Percentiles rank a stretch among this genome's conserved stretches.
Conservation (phyloP, 345 rosid species). For the Durio zibethinus region DNA sequence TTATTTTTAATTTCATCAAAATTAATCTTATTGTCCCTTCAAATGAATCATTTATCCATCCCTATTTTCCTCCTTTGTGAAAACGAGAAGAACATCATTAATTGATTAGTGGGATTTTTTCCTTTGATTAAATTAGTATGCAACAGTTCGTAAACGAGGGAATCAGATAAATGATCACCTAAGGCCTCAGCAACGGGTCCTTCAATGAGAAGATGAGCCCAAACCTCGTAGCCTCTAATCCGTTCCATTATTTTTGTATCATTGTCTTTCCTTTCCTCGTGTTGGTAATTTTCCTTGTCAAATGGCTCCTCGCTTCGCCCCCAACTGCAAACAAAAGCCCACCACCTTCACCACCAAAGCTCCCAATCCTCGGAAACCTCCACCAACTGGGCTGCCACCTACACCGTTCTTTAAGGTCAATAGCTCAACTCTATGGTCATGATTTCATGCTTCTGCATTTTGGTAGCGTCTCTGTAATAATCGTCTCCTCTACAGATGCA, state of each 20-base stretch:
- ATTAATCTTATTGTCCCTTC: too few relatives aligned
- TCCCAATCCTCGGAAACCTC: slow-evolving; percentile 62
- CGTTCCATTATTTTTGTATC: neutral
- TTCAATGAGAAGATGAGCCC: neutral
- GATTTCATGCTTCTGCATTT: slow-evolving; percentile 50
- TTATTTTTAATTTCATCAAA: too few relatives aligned
- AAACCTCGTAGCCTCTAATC: neutral
- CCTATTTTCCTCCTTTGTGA: too few relatives aligned
- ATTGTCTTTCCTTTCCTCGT: neutral
- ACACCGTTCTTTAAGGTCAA: slow-evolving; percentile 40
- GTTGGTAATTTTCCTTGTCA: neutral
- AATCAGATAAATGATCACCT: neutral
- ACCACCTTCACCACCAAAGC: slow-evolving; percentile 50
- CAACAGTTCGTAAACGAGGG: too few relatives aligned
- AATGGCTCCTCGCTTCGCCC: neutral
- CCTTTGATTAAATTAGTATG: too few relatives aligned
- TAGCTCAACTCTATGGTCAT: slow-evolving; percentile 47
- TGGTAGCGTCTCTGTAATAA: slow-evolving; percentile 35
- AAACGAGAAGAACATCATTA: too few relatives aligned
- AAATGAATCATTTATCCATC: too few relatives aligned
- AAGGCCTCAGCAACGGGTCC: neutral
- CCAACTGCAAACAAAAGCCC: neutral
- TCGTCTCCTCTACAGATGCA: slow-evolving; percentile 47
- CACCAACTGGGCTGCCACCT: slow-evolving; percentile 44
- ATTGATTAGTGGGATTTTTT: too few relatives aligned